Conservation (phyloP, 352 stramenopile species). For the Pythium sp. region DNA sequence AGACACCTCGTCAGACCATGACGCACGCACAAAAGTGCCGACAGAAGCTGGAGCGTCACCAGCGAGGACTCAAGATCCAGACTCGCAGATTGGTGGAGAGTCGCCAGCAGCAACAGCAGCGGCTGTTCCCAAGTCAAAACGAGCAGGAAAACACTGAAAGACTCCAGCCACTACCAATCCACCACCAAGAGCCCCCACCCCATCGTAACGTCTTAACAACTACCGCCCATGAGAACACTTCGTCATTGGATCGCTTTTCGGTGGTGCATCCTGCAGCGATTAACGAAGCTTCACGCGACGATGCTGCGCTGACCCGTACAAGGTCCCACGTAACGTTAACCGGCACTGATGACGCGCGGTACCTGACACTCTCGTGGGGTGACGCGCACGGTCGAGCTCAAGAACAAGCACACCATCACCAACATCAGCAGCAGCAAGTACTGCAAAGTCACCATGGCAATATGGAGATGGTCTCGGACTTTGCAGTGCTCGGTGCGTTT, state of each 20-base stretch:
- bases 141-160: background rate
- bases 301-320: background rate
- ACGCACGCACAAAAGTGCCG: constrained; percentile 81
- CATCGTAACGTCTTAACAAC: background rate
- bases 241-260: background rate
- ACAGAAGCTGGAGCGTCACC: constrained; percentile 65
- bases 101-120: background rate
- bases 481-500: background rate
- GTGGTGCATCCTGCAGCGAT: background rate
- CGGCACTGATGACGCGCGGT: background rate
- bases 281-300: background rate
- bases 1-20: constrained; percentile 45
- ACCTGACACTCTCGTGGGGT: constrained; percentile 4
- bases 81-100: background rate
- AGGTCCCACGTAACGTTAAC: background rate
- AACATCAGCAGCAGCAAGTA: background rate
- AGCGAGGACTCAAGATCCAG: constrained; percentile 29
- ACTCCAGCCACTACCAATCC: background rate
- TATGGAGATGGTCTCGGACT: background rate
- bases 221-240: background rate
- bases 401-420: background rate
- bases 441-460: background rate
- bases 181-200: background rate
- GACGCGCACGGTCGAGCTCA: background rate
- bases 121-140: background rate